A percentile compares a stretch with the other conserved stretches of the same genome.
Conservation (phyloP, 2,329 filamentous ascomycete species). For the Dactylellina cionopaga region DNA sequence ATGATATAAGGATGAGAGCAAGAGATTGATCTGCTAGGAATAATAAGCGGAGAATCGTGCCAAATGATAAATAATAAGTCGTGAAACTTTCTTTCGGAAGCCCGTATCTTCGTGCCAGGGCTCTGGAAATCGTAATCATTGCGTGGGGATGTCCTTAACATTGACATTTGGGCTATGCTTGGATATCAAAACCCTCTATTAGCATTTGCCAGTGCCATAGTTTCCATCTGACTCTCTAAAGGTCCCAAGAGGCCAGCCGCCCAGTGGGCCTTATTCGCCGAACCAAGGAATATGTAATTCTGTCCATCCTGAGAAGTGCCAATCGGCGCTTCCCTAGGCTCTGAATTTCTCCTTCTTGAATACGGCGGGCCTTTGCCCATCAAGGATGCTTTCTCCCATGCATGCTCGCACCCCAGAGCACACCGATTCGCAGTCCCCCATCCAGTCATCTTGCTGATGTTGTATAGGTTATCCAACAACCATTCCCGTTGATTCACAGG, state of each 20-base stretch:
- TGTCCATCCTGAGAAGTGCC: slow-evolving; percentile 13
- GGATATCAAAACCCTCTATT: neutral
- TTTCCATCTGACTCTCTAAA: slow-evolving; percentile 36
- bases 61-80: neutral
- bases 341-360: slow-evolving; percentile 53
- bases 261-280: slow-evolving; percentile 50
- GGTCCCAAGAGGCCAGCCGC: slow-evolving; percentile 35
- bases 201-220: slow-evolving; percentile 19
- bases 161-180: too few relatives aligned
- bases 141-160: too few relatives aligned
- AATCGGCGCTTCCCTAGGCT: slow-evolving; percentile 43
- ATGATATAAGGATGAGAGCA: neutral
- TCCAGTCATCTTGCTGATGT: slow-evolving; percentile 81
- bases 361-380: slow-evolving; percentile 82
- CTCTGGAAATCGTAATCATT: too few relatives aligned
- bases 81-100: too few relatives aligned
- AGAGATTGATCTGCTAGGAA: neutral
- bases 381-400: slow-evolving; percentile 80
- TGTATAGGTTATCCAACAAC: slow-evolving; percentile 77
- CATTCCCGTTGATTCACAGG: slow-evolving; percentile 78
- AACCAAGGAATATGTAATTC: slow-evolving; percentile 45
- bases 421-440: slow-evolving; percentile 87
- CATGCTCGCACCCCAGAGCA: slow-evolving; percentile 81
- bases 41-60: neutral
- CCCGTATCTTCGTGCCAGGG: too few relatives aligned